phyloP scores from a whole-genome alignment of 1,284 basidiomycete species.

The Papiliotrema fonsecae region DNA sequence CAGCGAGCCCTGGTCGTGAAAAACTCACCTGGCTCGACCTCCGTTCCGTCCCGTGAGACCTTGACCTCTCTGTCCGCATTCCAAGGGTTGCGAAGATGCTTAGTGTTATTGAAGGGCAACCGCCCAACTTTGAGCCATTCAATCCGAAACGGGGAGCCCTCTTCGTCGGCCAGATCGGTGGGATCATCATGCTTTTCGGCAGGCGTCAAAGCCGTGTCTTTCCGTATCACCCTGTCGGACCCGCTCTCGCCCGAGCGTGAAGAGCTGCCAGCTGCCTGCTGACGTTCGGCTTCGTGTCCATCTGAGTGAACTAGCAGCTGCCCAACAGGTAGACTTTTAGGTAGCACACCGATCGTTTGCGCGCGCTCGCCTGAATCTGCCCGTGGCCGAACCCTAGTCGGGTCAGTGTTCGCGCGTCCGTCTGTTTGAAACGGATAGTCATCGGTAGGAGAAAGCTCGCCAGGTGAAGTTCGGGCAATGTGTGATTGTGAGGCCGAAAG shows the following conservation, averaged over 20 bases:
- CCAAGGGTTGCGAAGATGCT: conserved; percentile 85
- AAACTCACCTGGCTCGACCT: conserved; percentile 66
- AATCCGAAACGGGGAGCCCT: conserved; percentile 69
- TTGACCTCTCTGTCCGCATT: conserved; percentile 87
- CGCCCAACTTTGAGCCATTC: conserved; percentile 74
- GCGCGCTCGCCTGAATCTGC: conserved; percentile 34
- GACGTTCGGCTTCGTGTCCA: conserved; percentile 11
- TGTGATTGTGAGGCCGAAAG: conserved; percentile 18
- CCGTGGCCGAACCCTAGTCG: conserved; percentile 1
- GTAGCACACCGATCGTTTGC: conserved; percentile 21
- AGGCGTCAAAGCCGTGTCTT: conserved; percentile 28
- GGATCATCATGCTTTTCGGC: conserved; percentile 15
- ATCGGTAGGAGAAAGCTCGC: conserved; percentile 33
- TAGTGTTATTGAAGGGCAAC: conserved; percentile 71
- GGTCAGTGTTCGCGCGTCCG: conserved; percentile 6
- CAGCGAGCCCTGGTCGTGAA: neutral
- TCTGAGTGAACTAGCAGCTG: conserved; percentile 6
- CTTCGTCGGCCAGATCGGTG: neutral
- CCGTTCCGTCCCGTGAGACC: conserved; percentile 86
- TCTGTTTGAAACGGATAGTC: conserved; percentile 10
- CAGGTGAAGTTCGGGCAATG: conserved; percentile 31
- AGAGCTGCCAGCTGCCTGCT: conserved; percentile 19
- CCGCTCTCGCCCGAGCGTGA: conserved; percentile 13
- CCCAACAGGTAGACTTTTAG: conserved; percentile 15
- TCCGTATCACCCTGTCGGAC: conserved; percentile 30